These are phyloP conservation scores for Colletotrichum eleusines DNA, from an alignment of 2,329 filamentous ascomycete genomes.

Conservation along the genomic window DNA sequence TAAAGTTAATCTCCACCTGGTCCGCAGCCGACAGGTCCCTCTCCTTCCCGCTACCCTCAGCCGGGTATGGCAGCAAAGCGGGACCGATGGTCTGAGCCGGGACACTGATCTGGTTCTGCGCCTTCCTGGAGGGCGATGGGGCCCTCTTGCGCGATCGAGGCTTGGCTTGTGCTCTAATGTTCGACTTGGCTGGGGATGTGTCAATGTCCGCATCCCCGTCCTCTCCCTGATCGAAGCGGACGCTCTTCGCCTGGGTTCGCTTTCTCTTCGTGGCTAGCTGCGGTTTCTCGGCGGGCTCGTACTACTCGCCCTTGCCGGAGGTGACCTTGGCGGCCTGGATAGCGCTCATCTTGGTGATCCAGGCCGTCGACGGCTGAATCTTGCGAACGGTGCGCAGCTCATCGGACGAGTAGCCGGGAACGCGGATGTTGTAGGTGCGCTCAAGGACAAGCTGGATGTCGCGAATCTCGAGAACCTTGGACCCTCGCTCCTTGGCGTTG, in stretches of 20 bases:
- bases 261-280: constrained; percentile 19
- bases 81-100: neutral
- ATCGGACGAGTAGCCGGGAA: constrained; percentile 94
- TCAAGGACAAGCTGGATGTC: constrained; percentile 87
- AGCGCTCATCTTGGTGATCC: constrained; percentile 97
- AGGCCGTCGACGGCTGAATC: constrained; percentile 86
- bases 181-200: neutral
- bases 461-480: constrained; percentile 89
- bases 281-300: constrained; percentile 35
- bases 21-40: neutral
- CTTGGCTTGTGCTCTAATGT: neutral
- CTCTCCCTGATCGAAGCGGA: constrained; percentile 23
- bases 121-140: constrained; percentile 8
- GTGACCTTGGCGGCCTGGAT: constrained; percentile 93
- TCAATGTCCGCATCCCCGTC: neutral
- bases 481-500: constrained; percentile 92
- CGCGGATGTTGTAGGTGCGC: constrained; percentile 88
- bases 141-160: constrained; percentile 10
- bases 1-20: constrained; percentile 25
- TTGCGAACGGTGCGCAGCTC: constrained; percentile 95
- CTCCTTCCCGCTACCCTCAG: neutral
- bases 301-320: constrained; percentile 68
- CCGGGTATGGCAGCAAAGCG: constrained; percentile 5
- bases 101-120: neutral
- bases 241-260: constrained; percentile 11